Conservation (phyloP, 2,329 filamentous ascomycete genomes). For the Xylariaceae sp. region DNA sequence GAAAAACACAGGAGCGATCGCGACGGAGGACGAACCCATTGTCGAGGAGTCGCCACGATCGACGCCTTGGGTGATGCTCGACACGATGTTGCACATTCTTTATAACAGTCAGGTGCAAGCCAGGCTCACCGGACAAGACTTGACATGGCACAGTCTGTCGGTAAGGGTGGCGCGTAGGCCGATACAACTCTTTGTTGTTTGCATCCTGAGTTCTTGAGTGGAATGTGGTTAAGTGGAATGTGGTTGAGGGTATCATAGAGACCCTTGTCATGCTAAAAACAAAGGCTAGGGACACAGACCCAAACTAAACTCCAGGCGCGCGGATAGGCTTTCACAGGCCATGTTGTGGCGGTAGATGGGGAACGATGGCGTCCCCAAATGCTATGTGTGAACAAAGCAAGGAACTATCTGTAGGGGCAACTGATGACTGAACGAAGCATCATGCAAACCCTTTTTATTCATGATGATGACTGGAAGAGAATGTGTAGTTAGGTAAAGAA, state of each 20-base stretch:
- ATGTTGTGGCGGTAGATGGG: slow-evolving; percentile 1
- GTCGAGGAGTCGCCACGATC: not conserved
- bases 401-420: slow-evolving; percentile 1
- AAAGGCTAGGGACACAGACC: not conserved
- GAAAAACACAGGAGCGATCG: not conserved
- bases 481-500: slow-evolving; percentile 11
- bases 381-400: not conserved
- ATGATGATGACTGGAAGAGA: slow-evolving; percentile 17
- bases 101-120: not conserved
- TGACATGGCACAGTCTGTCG: not conserved
- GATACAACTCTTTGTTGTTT: not conserved
- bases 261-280: not conserved
- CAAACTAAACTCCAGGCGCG: not conserved
- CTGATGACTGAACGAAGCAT: slow-evolving; percentile 1
- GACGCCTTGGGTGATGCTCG: not conserved
- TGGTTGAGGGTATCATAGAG: not conserved
- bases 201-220: not conserved
- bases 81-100: not conserved
- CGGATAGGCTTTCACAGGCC: slow-evolving; percentile 1
- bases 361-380: not conserved
- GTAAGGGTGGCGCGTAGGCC: not conserved
- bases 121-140: not conserved
- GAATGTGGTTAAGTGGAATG: not conserved
- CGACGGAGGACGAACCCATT: not conserved
- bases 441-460: not conserved